Percentiles rank a stretch among this genome's conserved stretches.
These are phyloP conservation scores for Dentipellis sp. DNA, from an alignment of 768 basidiomycete species.

Conservation along the genomic window DNA sequence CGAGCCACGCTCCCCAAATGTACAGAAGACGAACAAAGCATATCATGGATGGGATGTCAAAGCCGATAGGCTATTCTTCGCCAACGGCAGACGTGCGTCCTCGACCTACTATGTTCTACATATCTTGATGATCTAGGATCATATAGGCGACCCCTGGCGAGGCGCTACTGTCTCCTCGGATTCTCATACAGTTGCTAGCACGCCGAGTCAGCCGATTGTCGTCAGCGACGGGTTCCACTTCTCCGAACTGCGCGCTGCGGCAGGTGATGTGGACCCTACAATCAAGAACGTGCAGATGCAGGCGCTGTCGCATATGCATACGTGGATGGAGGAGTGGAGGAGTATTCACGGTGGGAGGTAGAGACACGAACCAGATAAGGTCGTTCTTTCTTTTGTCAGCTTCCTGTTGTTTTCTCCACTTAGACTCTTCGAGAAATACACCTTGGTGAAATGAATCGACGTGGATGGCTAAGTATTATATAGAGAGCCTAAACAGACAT, in stretches of 20 bases:
- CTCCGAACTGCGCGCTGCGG: constrained; percentile 12
- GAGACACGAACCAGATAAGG: too few relatives aligned
- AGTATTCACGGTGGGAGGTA: too few relatives aligned
- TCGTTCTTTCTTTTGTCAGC: too few relatives aligned
- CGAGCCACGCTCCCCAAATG: constrained; percentile 8
- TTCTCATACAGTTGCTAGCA: constrained; percentile 8
- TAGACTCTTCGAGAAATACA: too few relatives aligned
- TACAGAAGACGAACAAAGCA: constrained; percentile 10
- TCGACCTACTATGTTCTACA: too few relatives aligned
- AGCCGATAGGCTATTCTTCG: constrained; percentile 16
- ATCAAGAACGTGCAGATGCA: background rate
- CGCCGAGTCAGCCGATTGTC: constrained; percentile 13
- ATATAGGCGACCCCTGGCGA: constrained; percentile 16
- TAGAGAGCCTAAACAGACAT: too few relatives aligned
- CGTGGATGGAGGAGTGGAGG: background rate
- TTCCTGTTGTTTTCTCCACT: too few relatives aligned
- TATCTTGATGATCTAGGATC: too few relatives aligned
- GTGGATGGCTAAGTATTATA: too few relatives aligned
- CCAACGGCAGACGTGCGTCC: constrained; percentile 11
- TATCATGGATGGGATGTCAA: constrained; percentile 17
- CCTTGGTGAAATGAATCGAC: too few relatives aligned
- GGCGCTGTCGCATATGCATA: background rate
- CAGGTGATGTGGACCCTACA: background rate
- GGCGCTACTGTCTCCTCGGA: constrained; percentile 17
- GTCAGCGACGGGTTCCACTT: constrained; percentile 18